Evolutionary conservation across 2,329 filamentous ascomycete genomes (phyloP).

Genomic region (Stenocarpella maydis): DNA sequence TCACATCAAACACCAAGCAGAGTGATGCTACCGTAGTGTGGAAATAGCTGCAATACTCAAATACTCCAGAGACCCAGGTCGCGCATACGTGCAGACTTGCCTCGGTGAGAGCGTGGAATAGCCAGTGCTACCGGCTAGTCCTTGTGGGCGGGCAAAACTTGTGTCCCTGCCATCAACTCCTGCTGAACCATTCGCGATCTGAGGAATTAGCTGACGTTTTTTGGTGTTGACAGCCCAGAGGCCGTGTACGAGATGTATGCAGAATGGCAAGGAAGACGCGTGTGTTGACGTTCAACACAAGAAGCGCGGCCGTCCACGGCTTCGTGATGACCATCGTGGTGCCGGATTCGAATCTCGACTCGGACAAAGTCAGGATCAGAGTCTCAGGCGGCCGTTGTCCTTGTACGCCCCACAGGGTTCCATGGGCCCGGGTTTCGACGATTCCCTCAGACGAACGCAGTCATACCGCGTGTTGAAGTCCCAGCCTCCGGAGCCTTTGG

Average conservation of each 20-base stretch:
- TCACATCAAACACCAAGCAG: background rate
- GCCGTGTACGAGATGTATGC: slow-evolving; percentile 79
- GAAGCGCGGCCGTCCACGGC: slow-evolving; percentile 79
- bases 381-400: slow-evolving; percentile 58
- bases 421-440: slow-evolving; percentile 55
- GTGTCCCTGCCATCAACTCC: background rate
- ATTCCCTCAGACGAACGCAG: slow-evolving; percentile 54
- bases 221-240: slow-evolving; percentile 67
- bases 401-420: slow-evolving; percentile 57
- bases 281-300: slow-evolving; percentile 89
- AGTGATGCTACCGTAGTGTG: background rate
- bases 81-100: background rate
- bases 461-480: slow-evolving; percentile 65
- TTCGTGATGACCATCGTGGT: slow-evolving; percentile 74
- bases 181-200: background rate
- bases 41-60: background rate
- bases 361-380: slow-evolving; percentile 53
- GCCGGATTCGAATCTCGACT: slow-evolving; percentile 63
- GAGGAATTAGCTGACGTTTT: slow-evolving; percentile 16
- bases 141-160: slow-evolving; percentile 20
- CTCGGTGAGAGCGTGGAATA: background rate
- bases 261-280: slow-evolving; percentile 80
- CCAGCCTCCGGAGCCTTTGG: slow-evolving; percentile 57
- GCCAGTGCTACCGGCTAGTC: slow-evolving; percentile 23
- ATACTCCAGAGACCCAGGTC: background rate